A percentile compares a stretch with the other conserved stretches of the same genome.
Evolutionary conservation across 1,139 yeast species (phyloP).

Genomic region (Meyerozyma sp.): DNA sequence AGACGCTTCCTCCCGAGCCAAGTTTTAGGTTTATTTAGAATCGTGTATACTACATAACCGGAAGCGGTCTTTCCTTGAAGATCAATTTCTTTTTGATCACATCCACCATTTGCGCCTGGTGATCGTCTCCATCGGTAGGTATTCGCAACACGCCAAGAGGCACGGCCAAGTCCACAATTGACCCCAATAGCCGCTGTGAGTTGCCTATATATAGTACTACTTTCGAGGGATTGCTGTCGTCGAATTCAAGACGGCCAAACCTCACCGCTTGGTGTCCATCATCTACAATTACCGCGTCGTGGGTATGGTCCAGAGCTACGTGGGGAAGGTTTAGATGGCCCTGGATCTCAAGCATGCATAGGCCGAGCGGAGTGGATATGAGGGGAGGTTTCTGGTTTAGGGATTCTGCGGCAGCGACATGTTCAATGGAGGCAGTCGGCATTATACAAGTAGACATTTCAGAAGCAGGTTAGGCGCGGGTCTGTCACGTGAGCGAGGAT

Average conservation of each 20-base stretch:
- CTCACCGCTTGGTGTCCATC: constrained; percentile 44
- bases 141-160: constrained; percentile 59
- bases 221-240: constrained; percentile 32
- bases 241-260: constrained; percentile 56
- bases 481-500: not conserved
- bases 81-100: constrained; percentile 51
- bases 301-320: constrained; percentile 24
- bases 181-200: constrained; percentile 61
- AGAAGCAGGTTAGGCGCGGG: not conserved
- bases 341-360: constrained; percentile 61
- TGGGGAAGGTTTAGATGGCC: constrained; percentile 60
- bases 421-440: not conserved
- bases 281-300: constrained; percentile 22
- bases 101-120: constrained; percentile 41
- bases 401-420: not conserved
- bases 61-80: constrained; percentile 64
- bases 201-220: constrained; percentile 61
- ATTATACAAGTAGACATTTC: not conserved
- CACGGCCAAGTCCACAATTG: constrained; percentile 47
- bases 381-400: not conserved
- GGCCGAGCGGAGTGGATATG: constrained; percentile 52
- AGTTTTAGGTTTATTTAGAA: not conserved
- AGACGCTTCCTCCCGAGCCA: not conserved
- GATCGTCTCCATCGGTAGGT: constrained; percentile 16
- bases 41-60: constrained; percentile 49